Percentiles rank a stretch among this genome's conserved stretches.
These are phyloP conservation scores for Pichia occidentalis DNA, from an alignment of 805 yeast genomes.

Conservation along the genomic window DNA sequence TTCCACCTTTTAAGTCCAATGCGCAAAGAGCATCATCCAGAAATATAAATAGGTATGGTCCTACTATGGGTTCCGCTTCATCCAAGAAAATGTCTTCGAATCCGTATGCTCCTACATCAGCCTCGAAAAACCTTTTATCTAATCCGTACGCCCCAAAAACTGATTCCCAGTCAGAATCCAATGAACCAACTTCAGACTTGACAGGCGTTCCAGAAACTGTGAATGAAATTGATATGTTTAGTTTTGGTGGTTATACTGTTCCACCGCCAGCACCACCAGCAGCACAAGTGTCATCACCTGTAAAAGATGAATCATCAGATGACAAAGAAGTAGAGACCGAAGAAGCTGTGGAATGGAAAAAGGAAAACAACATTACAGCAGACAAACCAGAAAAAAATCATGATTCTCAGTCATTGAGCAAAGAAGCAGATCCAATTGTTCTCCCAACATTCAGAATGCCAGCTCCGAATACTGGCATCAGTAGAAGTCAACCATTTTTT, in stretches of 20 bases:
- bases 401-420: no score
- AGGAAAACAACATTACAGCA: constrained; percentile 3
- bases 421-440: no score
- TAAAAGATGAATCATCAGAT: background rate
- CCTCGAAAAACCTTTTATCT: constrained; percentile 5
- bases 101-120: constrained; percentile 8
- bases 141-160: constrained; percentile 11
- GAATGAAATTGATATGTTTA: constrained; percentile 25
- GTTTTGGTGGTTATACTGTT: constrained; percentile 28
- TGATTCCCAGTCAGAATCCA: no score
- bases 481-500: background rate
- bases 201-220: constrained; percentile 14
- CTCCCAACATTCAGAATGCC: no score
- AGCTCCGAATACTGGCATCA: no score
- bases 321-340: background rate
- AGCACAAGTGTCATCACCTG: background rate
- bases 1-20: background rate
- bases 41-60: constrained; percentile 10
- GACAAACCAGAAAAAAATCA: constrained; percentile 3
- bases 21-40: constrained; percentile 1
- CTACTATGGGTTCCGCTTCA: constrained; percentile 1
- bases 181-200: no score
- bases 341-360: constrained; percentile 4
- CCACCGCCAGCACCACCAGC: constrained; percentile 14
- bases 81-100: constrained; percentile 3